Conservation (phyloP, 2,329 filamentous ascomycete species). For the Chaetomium sp. region DNA sequence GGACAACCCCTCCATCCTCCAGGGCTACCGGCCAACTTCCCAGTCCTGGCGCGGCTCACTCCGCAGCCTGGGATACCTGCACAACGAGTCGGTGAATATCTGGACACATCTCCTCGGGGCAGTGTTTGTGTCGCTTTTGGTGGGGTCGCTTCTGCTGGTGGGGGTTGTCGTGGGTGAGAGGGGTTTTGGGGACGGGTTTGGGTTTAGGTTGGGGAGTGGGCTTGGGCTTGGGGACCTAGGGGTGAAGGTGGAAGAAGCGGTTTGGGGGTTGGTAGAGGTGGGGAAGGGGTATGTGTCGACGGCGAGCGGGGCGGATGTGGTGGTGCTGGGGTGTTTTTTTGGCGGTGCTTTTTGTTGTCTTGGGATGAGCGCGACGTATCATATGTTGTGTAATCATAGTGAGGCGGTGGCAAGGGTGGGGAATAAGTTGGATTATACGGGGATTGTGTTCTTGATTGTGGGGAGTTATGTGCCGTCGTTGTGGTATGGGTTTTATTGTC, state of each 20-base stretch:
- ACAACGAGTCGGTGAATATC: constrained; percentile 59
- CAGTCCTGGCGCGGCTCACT: constrained; percentile 42
- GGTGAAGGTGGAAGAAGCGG: too few species aligned
- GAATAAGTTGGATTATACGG: constrained; percentile 91
- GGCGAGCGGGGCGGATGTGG: constrained; percentile 56
- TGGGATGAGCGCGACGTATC: constrained; percentile 78
- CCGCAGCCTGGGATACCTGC: constrained; percentile 45
- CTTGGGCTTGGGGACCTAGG: too few species aligned
- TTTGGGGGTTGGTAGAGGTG: too few species aligned
- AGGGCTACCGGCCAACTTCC: constrained; percentile 47
- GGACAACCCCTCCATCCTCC: constrained; percentile 51
- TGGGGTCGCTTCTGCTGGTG: constrained; percentile 30
- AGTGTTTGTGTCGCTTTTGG: constrained; percentile 34
- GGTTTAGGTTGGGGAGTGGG: too few species aligned
- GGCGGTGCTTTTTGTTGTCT: constrained; percentile 64
- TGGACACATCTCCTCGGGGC: constrained; percentile 62
- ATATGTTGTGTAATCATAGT: constrained; percentile 81
- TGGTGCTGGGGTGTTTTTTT: constrained; percentile 75
- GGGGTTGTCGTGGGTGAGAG: too few species aligned
- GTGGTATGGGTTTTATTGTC: constrained; percentile 78
- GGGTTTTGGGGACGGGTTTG: too few species aligned
- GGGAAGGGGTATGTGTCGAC: constrained; percentile 26
- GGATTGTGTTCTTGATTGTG: constrained; percentile 86
- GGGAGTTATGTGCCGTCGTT: constrained; percentile 85
- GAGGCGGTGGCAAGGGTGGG: constrained; percentile 70